Percentiles rank a stretch among this genome's conserved stretches.
Conservation (phyloP, 345 rosid species). For the Alliaria petiolata region DNA sequence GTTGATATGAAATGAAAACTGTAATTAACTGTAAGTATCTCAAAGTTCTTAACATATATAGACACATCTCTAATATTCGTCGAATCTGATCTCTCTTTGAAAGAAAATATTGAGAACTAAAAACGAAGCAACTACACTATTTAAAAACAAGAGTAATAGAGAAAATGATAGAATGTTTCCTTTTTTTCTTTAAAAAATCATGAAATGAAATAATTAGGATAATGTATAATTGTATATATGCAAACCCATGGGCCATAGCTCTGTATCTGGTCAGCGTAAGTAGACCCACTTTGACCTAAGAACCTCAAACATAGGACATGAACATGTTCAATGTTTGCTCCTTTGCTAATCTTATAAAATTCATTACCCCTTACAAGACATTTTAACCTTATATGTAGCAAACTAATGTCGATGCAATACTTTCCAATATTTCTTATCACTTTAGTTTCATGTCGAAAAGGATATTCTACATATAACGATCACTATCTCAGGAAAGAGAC, state of each 20-base stretch:
- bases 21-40: too few species aligned
- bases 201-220: background rate
- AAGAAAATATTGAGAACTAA: background rate
- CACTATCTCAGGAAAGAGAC: background rate
- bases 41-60: background rate
- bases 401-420: background rate
- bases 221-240: too few species aligned
- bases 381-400: background rate
- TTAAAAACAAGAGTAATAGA: background rate
- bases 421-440: background rate
- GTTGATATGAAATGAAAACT: too few species aligned
- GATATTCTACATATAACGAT: background rate
- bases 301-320: constrained; percentile 17
- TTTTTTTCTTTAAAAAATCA: background rate
- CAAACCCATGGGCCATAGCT: constrained; percentile 1
- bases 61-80: background rate
- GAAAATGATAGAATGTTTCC: background rate
- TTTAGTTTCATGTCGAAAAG: background rate
- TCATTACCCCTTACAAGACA: background rate
- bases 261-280: constrained; percentile 15
- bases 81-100: background rate
- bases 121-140: background rate
- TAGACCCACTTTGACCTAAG: constrained; percentile 27
- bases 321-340: constrained; percentile 26
- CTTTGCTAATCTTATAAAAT: constrained; percentile 2